Evolutionary conservation across 2,329 filamentous ascomycete genomes (phyloP).

Genomic region (Fusarium pininemorale): DNA sequence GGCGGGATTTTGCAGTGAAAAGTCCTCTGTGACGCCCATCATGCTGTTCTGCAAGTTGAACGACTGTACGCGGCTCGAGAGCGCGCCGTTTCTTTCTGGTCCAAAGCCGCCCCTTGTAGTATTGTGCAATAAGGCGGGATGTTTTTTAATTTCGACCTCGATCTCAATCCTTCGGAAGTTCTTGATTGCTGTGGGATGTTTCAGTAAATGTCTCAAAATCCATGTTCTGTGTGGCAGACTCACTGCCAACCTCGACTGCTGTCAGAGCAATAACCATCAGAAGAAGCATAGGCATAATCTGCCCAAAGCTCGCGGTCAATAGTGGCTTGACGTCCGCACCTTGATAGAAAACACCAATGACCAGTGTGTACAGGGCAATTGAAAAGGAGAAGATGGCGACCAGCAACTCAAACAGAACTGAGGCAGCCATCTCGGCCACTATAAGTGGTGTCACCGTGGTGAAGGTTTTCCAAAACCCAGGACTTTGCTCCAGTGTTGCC

Average conservation of each 20-base stretch:
- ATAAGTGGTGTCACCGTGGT: not conserved
- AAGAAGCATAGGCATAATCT: slow-evolving; percentile 30
- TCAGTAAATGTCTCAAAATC: not conserved
- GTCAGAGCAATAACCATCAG: slow-evolving; percentile 18
- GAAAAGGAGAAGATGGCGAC: not conserved
- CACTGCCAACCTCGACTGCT: slow-evolving; percentile 22
- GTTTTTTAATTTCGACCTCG: slow-evolving; percentile 1
- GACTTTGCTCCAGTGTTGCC: not conserved
- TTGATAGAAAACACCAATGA: not conserved
- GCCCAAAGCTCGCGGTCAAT: not conserved
- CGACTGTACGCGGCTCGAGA: not conserved
- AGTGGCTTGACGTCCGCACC: not conserved
- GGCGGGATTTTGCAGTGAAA: not conserved
- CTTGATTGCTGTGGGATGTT: not conserved
- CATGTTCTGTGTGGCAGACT: not conserved
- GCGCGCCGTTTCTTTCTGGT: not conserved
- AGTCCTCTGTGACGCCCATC: not conserved
- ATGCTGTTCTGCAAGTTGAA: not conserved
- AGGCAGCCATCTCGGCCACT: slow-evolving; percentile 4
- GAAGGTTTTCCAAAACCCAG: not conserved
- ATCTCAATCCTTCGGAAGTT: slow-evolving; percentile 13
- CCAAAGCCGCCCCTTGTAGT: not conserved
- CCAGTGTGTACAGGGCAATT: slow-evolving; percentile 9
- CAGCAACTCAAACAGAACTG: slow-evolving; percentile 17
- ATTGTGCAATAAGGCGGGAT: not conserved